Conservation (phyloP, 306 rosid species). For the Oemleria cerasiformis region DNA sequence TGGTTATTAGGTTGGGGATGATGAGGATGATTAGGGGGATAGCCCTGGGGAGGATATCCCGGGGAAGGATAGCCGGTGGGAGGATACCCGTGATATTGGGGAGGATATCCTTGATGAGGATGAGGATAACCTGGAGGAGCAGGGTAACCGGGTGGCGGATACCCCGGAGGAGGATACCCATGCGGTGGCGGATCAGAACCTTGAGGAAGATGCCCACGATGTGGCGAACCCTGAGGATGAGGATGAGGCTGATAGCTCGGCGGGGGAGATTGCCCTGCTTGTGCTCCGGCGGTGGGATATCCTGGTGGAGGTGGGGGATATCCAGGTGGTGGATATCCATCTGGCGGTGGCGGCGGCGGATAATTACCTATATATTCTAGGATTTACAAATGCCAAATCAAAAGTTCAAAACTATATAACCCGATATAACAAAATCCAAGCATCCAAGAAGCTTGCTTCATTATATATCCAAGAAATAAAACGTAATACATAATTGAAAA, state of each 20-base stretch:
- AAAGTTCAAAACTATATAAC: neutral
- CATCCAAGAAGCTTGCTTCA: too few relatives aligned
- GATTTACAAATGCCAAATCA: neutral
- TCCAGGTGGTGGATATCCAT: conserved; percentile 14
- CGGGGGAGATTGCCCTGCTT: conserved; percentile 20
- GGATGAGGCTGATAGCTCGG: conserved; percentile 42
- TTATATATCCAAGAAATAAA: neutral
- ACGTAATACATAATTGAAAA: neutral
- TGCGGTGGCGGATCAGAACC: conserved; percentile 49
- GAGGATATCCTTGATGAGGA: conserved; percentile 60
- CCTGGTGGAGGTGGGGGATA: conserved; percentile 40
- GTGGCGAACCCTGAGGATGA: conserved; percentile 31
- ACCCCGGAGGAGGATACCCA: conserved; percentile 43
- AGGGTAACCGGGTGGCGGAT: conserved; percentile 42
- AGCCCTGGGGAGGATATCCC: conserved; percentile 51
- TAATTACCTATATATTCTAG: conserved; percentile 54
- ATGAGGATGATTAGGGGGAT: conserved; percentile 44
- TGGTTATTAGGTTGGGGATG: conserved; percentile 29
- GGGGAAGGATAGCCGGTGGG: too few relatives aligned
- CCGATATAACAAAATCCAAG: neutral
- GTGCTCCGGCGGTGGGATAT: too few relatives aligned
- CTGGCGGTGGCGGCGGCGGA: conserved; percentile 49
- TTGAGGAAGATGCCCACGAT: conserved; percentile 29
- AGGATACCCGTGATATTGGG: too few relatives aligned
- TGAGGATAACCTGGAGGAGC: too few relatives aligned